A percentile compares a stretch with the other conserved stretches of the same genome.
These are phyloP conservation scores for Posidonia australis DNA, from an alignment of 106 monocot species.

Conservation along the genomic window DNA sequence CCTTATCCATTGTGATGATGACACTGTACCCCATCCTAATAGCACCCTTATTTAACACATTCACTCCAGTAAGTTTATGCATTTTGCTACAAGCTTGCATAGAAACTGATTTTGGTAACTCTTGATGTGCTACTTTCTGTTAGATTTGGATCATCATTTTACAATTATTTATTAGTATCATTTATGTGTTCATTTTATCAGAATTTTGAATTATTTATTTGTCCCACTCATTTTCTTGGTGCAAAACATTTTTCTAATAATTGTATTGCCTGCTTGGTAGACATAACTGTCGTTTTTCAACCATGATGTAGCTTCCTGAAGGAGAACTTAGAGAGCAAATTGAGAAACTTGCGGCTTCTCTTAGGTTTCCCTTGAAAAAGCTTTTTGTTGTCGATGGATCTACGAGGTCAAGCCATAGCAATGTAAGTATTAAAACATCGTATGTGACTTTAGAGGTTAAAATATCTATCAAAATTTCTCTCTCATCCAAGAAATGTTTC, in stretches of 20 bases:
- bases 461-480: neutral
- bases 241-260: neutral
- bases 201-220: neutral
- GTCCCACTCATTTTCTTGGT: too few species aligned
- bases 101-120: neutral
- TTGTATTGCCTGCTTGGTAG: neutral
- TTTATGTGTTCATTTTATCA: neutral
- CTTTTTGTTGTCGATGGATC: slow-evolving; percentile 99
- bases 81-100: neutral
- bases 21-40: slow-evolving; percentile 84
- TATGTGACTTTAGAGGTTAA: neutral
- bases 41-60: slow-evolving; percentile 95
- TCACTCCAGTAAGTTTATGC: slow-evolving; percentile 78
- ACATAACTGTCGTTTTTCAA: neutral
- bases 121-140: too few species aligned
- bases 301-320: slow-evolving; percentile 60
- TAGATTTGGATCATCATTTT: neutral
- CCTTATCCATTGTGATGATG: slow-evolving; percentile 83
- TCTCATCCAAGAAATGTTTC: neutral
- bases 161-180: neutral
- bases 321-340: slow-evolving; percentile 80
- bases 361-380: slow-evolving; percentile 91
- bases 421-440: slow-evolving; percentile 38
- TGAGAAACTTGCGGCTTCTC: slow-evolving; percentile 78
- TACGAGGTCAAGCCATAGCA: slow-evolving; percentile 94